phyloP scores from a whole-genome alignment of 2,329 filamentous ascomycete genomes.

The Neoarthrinium moseri region DNA sequence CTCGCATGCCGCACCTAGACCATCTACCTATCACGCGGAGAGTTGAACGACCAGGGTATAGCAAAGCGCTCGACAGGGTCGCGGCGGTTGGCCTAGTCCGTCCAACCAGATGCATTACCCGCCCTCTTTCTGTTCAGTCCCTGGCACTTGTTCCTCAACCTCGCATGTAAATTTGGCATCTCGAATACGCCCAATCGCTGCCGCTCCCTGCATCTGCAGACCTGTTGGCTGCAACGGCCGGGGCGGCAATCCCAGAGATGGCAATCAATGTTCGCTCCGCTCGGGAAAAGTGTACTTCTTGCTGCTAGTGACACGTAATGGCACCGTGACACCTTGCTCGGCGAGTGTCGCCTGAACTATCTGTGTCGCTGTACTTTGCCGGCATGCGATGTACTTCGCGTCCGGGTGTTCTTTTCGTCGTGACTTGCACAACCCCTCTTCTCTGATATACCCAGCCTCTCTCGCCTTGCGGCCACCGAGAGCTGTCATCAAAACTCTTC shows the following conservation, averaged over 20 bases:
- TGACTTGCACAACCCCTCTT: conserved; percentile 12
- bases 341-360: not conserved
- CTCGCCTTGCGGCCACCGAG: conserved; percentile 8
- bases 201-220: conserved; percentile 17
- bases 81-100: conserved; percentile 24
- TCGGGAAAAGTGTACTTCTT: conserved; percentile 14
- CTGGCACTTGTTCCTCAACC: conserved; percentile 20
- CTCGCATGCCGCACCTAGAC: conserved; percentile 19
- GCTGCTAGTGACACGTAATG: conserved; percentile 12
- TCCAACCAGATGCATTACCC: conserved; percentile 25
- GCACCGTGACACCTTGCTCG: too few relatives aligned
- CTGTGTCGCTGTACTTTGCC: conserved; percentile 1
- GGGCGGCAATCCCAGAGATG: conserved; percentile 21
- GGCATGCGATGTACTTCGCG: conserved; percentile 8
- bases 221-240: conserved; percentile 21
- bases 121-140: conserved; percentile 22
- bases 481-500: not conserved
- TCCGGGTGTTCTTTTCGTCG: conserved; percentile 10
- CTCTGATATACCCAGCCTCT: conserved; percentile 21
- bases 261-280: conserved; percentile 10
- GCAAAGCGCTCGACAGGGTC: conserved; percentile 15
- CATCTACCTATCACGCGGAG: conserved; percentile 31
- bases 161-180: conserved; percentile 21
- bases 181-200: conserved; percentile 17
- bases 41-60: conserved; percentile 27